Evolutionary conservation across 208 protist species (phyloP).

Genomic region (Acanthamoeba triangularis): DNA sequence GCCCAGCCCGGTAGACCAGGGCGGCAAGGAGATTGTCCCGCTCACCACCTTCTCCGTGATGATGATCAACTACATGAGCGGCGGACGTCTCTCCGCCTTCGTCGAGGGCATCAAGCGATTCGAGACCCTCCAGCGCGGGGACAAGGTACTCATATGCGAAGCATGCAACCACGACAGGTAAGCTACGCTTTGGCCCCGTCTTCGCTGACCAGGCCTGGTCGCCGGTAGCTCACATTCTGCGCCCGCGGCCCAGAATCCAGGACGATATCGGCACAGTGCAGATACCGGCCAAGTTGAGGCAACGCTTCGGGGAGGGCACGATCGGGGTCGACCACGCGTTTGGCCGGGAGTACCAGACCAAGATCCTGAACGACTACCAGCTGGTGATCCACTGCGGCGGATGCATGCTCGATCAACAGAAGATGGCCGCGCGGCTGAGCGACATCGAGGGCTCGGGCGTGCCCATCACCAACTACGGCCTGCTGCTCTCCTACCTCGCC

Average conservation of each 20-base stretch:
- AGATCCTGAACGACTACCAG: slow-evolving; percentile 80
- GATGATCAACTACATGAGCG: slow-evolving; percentile 87
- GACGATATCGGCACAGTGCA: slow-evolving; percentile 88
- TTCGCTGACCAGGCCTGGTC: neutral
- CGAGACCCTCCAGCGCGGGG: slow-evolving; percentile 77
- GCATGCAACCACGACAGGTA: slow-evolving; percentile 87
- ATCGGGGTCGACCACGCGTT: slow-evolving; percentile 86
- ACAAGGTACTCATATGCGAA: slow-evolving; percentile 86
- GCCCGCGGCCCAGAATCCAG: slow-evolving; percentile 55
- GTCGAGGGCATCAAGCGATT: slow-evolving; percentile 84
- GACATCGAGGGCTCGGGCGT: slow-evolving; percentile 82
- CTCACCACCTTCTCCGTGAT: slow-evolving; percentile 87
- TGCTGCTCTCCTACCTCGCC: slow-evolving; percentile 82
- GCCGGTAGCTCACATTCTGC: no score
- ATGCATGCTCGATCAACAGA: slow-evolving; percentile 88
- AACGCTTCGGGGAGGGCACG: slow-evolving; percentile 64
- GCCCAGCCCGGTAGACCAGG: neutral
- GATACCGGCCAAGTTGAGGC: slow-evolving; percentile 82
- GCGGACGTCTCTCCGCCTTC: slow-evolving; percentile 79
- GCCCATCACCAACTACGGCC: slow-evolving; percentile 88
- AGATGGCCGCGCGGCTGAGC: slow-evolving; percentile 83
- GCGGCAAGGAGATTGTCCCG: neutral
- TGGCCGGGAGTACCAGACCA: slow-evolving; percentile 82
- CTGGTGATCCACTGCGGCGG: slow-evolving; percentile 87
- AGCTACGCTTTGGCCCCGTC: neutral